phyloP scores from a whole-genome alignment of 371 early-diverging fungal genomes.

The Sporodiniella umbellata region DNA sequence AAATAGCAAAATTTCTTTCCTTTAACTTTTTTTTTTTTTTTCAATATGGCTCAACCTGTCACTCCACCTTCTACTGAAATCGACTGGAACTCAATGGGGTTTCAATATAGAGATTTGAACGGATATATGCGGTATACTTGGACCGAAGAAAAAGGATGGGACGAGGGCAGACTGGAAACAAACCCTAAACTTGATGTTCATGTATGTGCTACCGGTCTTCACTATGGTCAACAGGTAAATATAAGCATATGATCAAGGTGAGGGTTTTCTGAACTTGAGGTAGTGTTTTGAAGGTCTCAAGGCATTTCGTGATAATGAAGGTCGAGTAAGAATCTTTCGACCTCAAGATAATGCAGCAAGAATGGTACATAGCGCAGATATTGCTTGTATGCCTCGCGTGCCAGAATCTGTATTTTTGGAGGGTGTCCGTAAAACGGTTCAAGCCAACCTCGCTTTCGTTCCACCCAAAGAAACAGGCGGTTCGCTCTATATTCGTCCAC shows the following conservation, averaged over 20 bases:
- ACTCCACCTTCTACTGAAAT: constrained; percentile 42
- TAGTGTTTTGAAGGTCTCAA: constrained; percentile 83
- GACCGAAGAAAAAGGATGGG: constrained; percentile 62
- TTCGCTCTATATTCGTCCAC: constrained; percentile 67
- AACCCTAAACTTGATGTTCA: constrained; percentile 49
- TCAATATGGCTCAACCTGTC: constrained; percentile 12
- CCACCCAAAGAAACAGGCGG: constrained; percentile 68
- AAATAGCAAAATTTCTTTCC: not conserved
- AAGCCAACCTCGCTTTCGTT: constrained; percentile 68
- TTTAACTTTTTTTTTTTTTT: not conserved
- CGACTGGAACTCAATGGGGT: constrained; percentile 71
- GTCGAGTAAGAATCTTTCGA: constrained; percentile 74
- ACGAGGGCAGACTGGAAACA: constrained; percentile 54
- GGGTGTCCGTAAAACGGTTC: constrained; percentile 56
- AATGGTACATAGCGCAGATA: constrained; percentile 55
- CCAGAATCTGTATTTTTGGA: constrained; percentile 67
- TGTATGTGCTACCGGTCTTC: constrained; percentile 59
- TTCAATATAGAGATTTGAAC: constrained; percentile 64
- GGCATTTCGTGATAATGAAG: constrained; percentile 73
- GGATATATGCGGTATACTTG: constrained; percentile 64
- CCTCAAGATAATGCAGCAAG: constrained; percentile 73
- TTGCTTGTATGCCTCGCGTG: constrained; percentile 61
- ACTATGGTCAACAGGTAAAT: constrained; percentile 72
- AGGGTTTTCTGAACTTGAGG: not conserved
- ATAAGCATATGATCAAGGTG: not conserved